Conservation (phyloP, 1,284 basidiomycete species). For the Papiliotrema nemorosa region DNA sequence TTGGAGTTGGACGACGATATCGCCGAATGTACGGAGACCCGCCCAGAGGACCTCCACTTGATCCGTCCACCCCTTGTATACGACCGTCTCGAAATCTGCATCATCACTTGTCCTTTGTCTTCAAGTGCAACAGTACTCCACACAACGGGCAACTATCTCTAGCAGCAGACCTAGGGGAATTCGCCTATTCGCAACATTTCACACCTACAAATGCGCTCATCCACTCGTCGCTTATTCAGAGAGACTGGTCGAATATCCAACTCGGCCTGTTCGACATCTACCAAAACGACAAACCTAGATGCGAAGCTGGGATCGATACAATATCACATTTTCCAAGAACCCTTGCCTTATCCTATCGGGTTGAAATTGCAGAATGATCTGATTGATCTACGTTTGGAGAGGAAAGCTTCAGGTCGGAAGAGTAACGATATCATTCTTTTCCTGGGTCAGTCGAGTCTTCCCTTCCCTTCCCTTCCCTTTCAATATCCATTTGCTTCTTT, state of each 20-base stretch:
- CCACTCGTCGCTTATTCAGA: background rate
- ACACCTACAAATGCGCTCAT: background rate
- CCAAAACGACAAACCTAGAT: background rate
- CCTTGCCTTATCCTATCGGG: constrained; percentile 67
- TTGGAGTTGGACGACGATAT: background rate
- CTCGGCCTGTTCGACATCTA: background rate
- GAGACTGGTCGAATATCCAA: background rate
- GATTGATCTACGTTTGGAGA: constrained; percentile 59
- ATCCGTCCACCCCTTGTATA: background rate
- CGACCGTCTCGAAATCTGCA: background rate
- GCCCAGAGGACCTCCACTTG: background rate
- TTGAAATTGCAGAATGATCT: constrained; percentile 68
- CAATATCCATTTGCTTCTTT: background rate
- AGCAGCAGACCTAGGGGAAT: background rate
- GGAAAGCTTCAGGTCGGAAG: constrained; percentile 31
- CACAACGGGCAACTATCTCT: no score
- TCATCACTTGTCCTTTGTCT: no score
- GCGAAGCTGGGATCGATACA: constrained; percentile 58
- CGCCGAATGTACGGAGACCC: background rate
- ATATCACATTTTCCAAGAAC: constrained; percentile 69
- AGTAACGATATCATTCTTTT: constrained; percentile 53
- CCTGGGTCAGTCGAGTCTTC: constrained; percentile 48
- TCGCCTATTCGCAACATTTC: background rate
- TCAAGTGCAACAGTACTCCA: no score
- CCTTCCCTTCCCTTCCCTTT: background rate